Evolutionary conservation across 2,329 filamentous ascomycete genomes (phyloP).

Genomic region (Colletotrichum aenigma): DNA sequence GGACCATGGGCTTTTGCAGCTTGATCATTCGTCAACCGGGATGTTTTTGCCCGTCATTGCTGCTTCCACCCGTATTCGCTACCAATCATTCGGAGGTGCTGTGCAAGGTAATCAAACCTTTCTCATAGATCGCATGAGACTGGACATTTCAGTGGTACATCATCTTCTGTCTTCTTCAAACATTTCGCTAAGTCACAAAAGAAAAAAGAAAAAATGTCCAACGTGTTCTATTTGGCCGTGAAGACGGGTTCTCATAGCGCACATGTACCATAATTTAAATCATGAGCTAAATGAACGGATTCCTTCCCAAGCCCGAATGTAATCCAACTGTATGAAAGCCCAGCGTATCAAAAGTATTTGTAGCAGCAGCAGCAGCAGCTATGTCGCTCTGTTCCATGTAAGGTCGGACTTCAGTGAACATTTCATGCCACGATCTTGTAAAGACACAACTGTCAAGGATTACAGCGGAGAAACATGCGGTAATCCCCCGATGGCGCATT

Average conservation of each 20-base stretch:
- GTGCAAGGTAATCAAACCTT: not conserved
- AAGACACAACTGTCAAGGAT: no score
- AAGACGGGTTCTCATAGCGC: not conserved
- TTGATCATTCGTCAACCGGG: not conserved
- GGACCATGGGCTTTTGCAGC: not conserved
- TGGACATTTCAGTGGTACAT: not conserved
- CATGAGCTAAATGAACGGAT: not conserved
- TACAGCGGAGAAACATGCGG: no score
- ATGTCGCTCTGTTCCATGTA: accelerated
- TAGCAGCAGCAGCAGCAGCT: not conserved
- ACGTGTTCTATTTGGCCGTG: no score
- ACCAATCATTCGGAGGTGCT: not conserved
- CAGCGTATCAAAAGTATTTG: no score
- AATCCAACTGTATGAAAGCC: accelerated
- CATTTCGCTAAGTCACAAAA: not conserved
- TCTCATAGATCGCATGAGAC: not conserved
- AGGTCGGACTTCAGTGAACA: not conserved
- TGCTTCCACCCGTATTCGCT: not conserved
- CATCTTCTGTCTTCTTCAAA: not conserved
- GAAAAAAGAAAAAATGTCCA: no score
- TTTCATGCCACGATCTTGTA: no score
- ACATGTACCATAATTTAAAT: not conserved
- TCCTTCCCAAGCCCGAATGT: accelerated
- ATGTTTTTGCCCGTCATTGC: not conserved
- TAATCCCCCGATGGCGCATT: no score